Evolutionary conservation across 2,329 filamentous ascomycete species (phyloP).

Genomic region (Colletotrichum coccodes): DNA sequence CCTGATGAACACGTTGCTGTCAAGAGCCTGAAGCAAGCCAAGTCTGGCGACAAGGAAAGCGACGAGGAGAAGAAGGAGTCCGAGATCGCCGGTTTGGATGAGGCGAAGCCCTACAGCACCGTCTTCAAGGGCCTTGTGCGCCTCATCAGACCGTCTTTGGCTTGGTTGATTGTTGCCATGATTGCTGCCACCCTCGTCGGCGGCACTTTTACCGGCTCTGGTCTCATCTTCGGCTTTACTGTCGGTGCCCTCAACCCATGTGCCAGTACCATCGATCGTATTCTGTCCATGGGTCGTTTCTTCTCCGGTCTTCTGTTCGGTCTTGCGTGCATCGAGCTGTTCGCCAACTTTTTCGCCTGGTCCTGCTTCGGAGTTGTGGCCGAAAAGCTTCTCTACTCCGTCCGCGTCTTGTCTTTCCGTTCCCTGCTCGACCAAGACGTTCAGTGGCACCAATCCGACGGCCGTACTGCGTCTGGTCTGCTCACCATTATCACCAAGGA

Average conservation of each 20-base stretch:
- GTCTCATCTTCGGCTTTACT: slow-evolving; percentile 69
- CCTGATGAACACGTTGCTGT: slow-evolving; percentile 1
- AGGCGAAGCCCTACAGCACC: slow-evolving; percentile 33
- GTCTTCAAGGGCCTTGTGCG: slow-evolving; percentile 33
- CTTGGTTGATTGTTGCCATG: slow-evolving; percentile 56
- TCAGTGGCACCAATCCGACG: slow-evolving; percentile 67
- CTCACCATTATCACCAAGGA: slow-evolving; percentile 66
- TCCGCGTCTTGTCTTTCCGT: slow-evolving; percentile 65
- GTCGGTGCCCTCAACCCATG: slow-evolving; percentile 67
- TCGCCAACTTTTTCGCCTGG: slow-evolving; percentile 68
- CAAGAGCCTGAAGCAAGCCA: slow-evolving; percentile 9
- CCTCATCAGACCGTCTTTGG: slow-evolving; percentile 46
- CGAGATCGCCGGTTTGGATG: slow-evolving; percentile 18
- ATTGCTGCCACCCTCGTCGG: slow-evolving; percentile 63
- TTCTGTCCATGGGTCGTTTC: slow-evolving; percentile 60
- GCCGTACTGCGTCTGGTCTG: slow-evolving; percentile 58
- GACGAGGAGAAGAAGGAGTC: slow-evolving; percentile 15
- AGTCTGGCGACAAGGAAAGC: neutral
- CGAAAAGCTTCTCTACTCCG: slow-evolving; percentile 65
- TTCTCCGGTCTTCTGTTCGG: slow-evolving; percentile 70
- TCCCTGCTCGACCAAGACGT: slow-evolving; percentile 67
- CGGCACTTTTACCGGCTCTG: slow-evolving; percentile 65
- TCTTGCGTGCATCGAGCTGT: slow-evolving; percentile 67
- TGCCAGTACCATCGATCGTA: slow-evolving; percentile 54
- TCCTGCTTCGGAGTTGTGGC: slow-evolving; percentile 65